Base-by-base conservation (phyloP, 1,284 basidiomycete species). In the Microstroma glucosiphilum region DNA sequence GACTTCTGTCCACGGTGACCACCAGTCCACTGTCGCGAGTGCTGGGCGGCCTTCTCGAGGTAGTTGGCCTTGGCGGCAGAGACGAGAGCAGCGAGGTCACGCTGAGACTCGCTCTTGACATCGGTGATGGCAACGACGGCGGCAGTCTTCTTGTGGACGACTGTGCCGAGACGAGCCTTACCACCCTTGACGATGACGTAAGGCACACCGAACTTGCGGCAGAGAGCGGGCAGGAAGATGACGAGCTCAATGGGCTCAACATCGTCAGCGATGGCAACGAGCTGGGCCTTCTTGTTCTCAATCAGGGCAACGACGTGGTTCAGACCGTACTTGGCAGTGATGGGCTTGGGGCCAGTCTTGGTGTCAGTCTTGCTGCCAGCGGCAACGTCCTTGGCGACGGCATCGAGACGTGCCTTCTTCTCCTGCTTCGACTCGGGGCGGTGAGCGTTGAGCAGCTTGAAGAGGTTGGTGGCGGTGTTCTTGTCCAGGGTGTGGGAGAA, bases 401-500 rank as follows among this genome's bases (percentile, higher is more conserved):
- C 84, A 69, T 86, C 84, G 59, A 98, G 87, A 84, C 93, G 92
- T 66, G 87, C 87, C 85, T 94, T 94, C 88, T 98, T 97, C 87
- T 97, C 93, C 82, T 89, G 88, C 85, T 92, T 94, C 67, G 88
- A 86, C 85, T 93, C 91, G 40, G 91, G 91, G 72, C 90, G 88
- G 81, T 84, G 89, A 86, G 97, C 97, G 88, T 97, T 94, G 63
- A 97, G 82, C 70, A 98, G 87, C 84, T 94, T 93, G 89, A 97
- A 97, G 68, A 97, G 83, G 82, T 96, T 92, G 62, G 91, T 94
- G 56, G 94, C 94, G 61, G 93, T 97, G 87, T 97, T 98, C 87
- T 96, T 97, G 87, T 98, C 94, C 76, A 98, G 85, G 56, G 92
- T 94, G 85, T 97, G 90, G 62, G 89, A 87, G 86, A 98, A 97